A percentile compares a stretch with the other conserved stretches of the same genome.
Conservation (phyloP, 805 yeast species). For the Metschnikowia kunwiensis region DNA sequence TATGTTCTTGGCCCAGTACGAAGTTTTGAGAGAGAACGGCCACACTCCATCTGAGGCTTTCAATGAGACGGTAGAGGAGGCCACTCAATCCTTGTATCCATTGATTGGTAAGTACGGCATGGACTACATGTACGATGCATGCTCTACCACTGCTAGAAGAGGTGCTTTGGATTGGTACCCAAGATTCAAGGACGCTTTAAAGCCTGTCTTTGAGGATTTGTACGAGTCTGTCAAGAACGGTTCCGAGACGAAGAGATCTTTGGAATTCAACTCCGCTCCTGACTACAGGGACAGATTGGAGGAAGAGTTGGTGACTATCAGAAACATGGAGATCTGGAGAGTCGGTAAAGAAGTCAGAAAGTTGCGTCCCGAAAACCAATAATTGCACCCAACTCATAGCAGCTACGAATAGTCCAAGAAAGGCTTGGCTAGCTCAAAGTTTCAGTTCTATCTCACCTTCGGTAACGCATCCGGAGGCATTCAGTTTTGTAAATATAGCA, state of each 20-base stretch:
- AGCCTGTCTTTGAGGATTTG: slow-evolving; percentile 96
- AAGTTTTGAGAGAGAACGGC: slow-evolving; percentile 98
- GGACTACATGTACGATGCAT: slow-evolving; percentile 99
- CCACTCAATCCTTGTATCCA: slow-evolving; percentile 99
- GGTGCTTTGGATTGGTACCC: slow-evolving; percentile 99
- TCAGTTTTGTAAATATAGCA: slow-evolving; percentile 19
- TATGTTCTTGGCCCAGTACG: slow-evolving; percentile 99
- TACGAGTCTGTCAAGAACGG: slow-evolving; percentile 95
- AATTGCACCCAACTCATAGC: slow-evolving; percentile 25
- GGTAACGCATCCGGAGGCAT: slow-evolving; percentile 1
- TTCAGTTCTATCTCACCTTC: slow-evolving; percentile 14
- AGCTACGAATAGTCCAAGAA: slow-evolving; percentile 33
- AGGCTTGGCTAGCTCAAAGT: slow-evolving; percentile 30
- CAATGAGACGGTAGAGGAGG: slow-evolving; percentile 99
- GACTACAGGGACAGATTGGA: slow-evolving; percentile 97
- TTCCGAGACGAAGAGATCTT: slow-evolving; percentile 95
- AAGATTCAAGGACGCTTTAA: slow-evolving; percentile 95
- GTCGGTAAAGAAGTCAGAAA: slow-evolving; percentile 99
- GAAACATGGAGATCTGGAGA: slow-evolving; percentile 98
- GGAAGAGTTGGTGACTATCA: slow-evolving; percentile 86
- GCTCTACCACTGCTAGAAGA: slow-evolving; percentile 99
- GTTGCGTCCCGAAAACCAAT: slow-evolving; percentile 98
- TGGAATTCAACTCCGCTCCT: slow-evolving; percentile 96
- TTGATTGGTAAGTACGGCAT: slow-evolving; percentile 98
- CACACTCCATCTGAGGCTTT: slow-evolving; percentile 99